Conservation (phyloP, 169 alveolate genomes). For the Pseudocohnilembus persalinus region DNA sequence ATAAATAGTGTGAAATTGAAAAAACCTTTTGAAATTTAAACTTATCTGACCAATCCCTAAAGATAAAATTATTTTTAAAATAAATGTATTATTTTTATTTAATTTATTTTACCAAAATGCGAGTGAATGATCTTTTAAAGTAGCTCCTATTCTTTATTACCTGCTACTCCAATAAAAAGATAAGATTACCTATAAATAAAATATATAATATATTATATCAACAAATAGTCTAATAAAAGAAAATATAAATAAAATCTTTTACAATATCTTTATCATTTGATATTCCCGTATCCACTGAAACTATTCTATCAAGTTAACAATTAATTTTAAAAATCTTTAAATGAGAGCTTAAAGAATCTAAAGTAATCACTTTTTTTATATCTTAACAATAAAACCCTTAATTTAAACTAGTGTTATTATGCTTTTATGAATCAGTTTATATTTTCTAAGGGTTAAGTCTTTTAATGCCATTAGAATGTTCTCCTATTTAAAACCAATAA, state of each 20-base stretch:
- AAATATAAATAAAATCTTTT: neutral
- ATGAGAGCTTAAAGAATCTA: constrained; percentile 6
- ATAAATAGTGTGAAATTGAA: neutral
- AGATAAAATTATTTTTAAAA: no score
- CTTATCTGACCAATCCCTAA: constrained; percentile 10
- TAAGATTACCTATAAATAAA: neutral
- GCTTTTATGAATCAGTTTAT: constrained; percentile 12
- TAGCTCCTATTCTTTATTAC: constrained; percentile 13
- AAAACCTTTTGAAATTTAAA: constrained; percentile 10
- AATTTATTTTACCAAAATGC: neutral
- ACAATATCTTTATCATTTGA: neutral
- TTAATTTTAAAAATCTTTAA: constrained; percentile 12
- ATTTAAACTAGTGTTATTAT: constrained; percentile 3
- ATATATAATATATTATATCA: no score
- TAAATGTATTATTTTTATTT: no score
- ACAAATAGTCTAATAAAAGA: no score
- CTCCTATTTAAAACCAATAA: neutral
- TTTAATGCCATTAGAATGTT: constrained; percentile 6
- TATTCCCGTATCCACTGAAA: neutral
- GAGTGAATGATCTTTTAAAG: constrained; percentile 4
- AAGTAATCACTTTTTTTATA: constrained; percentile 1
- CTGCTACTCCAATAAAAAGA: neutral
- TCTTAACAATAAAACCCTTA: constrained; percentile 14
- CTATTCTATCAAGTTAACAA: constrained; percentile 1
- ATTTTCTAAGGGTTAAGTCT: neutral